These are phyloP conservation scores for Eucalyptus lansdowneana DNA, from an alignment of 345 rosid genomes.

Conservation along the genomic window DNA sequence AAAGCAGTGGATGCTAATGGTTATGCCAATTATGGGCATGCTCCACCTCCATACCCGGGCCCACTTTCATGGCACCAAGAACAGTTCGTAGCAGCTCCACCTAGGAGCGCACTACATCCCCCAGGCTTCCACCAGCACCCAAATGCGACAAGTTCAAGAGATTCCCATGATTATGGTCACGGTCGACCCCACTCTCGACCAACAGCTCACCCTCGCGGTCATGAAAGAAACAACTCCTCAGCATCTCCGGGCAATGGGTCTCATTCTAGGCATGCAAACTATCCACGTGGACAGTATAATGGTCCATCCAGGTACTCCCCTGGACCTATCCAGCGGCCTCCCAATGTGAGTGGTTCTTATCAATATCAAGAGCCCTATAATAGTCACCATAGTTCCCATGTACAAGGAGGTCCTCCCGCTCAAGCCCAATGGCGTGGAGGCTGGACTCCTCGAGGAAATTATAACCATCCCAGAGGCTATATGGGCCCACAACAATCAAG, in stretches of 20 bases:
- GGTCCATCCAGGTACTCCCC: constrained; percentile 11
- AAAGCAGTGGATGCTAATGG: constrained; percentile 9
- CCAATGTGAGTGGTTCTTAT: background rate
- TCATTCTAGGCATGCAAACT: background rate
- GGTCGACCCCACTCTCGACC: background rate
- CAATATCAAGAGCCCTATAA: constrained; percentile 12
- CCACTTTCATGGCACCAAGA: background rate
- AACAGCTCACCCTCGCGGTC: constrained; percentile 2
- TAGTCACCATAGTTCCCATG: constrained; percentile 15
- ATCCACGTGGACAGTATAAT: constrained; percentile 1
- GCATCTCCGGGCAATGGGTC: background rate
- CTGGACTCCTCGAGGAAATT: background rate
- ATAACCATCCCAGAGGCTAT: constrained; percentile 16
- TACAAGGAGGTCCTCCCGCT: constrained; percentile 4
- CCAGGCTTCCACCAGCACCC: background rate
- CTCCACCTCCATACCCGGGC: constrained; percentile 7
- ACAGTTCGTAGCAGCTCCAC: background rate
- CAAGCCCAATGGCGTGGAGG: background rate
- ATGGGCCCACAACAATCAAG: background rate
- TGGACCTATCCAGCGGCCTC: constrained; percentile 1
- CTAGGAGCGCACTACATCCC: constrained; percentile 4
- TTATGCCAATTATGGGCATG: constrained; percentile 10
- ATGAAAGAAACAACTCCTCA: background rate
- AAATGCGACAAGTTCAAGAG: background rate
- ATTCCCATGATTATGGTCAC: background rate